A percentile compares a stretch with the other conserved stretches of the same genome.
These are phyloP conservation scores for Penicillium fuscoglaucum DNA, from an alignment of 2,329 filamentous ascomycete species.

Conservation along the genomic window DNA sequence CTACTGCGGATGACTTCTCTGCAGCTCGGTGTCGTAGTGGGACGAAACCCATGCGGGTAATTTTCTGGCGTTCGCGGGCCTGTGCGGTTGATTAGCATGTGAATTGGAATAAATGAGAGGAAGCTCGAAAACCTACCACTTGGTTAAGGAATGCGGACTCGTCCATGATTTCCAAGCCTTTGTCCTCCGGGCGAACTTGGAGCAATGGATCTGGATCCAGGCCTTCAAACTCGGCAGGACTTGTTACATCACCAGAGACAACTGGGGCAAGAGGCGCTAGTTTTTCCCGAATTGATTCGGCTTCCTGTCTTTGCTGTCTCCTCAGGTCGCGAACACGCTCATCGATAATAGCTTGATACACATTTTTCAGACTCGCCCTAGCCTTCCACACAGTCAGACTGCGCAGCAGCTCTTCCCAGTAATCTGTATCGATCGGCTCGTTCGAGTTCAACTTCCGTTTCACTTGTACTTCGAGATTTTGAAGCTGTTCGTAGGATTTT, in stretches of 20 bases:
- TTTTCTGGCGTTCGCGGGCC: constrained; percentile 59
- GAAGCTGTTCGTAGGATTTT: constrained; percentile 84
- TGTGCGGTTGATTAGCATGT: constrained; percentile 26
- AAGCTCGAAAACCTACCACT: constrained; percentile 47
- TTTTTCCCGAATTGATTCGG: constrained; percentile 55
- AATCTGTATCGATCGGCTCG: constrained; percentile 92
- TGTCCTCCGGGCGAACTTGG: constrained; percentile 65
- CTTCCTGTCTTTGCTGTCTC: constrained; percentile 67
- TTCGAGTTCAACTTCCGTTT: constrained; percentile 80
- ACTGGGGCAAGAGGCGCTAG: constrained; percentile 52
- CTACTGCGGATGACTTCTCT: constrained; percentile 36
- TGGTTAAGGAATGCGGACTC: constrained; percentile 60
- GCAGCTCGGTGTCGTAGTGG: constrained; percentile 54
- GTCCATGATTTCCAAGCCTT: constrained; percentile 57
- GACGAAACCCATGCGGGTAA: constrained; percentile 67
- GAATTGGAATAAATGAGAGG: background rate
- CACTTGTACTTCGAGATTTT: constrained; percentile 83
- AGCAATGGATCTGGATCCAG: constrained; percentile 68
- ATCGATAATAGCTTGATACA: constrained; percentile 73
- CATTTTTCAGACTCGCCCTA: constrained; percentile 75
- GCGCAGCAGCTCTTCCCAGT: constrained; percentile 90
- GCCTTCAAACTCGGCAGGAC: constrained; percentile 42
- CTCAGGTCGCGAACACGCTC: constrained; percentile 67
- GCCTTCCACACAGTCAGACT: constrained; percentile 90
- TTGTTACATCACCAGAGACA: constrained; percentile 18